These are phyloP conservation scores for Hymenoscyphus infarciens DNA, from an alignment of 2,329 filamentous ascomycete genomes.

Conservation along the genomic window DNA sequence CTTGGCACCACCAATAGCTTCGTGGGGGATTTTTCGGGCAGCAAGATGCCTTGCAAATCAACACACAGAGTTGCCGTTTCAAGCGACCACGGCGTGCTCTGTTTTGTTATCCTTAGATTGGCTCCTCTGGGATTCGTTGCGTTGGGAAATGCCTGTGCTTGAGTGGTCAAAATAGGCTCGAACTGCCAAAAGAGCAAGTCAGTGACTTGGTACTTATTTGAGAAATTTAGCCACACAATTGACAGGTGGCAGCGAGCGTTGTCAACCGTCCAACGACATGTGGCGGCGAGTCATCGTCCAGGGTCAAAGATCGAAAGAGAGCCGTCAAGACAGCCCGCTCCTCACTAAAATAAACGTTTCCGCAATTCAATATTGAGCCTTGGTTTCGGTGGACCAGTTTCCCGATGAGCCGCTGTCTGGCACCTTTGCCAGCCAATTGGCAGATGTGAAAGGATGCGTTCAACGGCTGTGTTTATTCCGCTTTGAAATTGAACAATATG, in stretches of 20 bases:
- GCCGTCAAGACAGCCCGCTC: not conserved
- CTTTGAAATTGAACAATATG: not conserved
- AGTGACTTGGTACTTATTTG: not conserved
- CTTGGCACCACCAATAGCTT: not conserved
- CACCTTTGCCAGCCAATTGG: not conserved
- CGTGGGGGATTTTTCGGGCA: too few species aligned
- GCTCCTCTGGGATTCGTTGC: not conserved
- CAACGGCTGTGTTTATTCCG: not conserved
- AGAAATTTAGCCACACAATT: not conserved
- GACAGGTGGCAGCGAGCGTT: constrained; percentile 4
- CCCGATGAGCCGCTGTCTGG: not conserved
- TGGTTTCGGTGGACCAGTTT: not conserved
- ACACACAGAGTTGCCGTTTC: not conserved
- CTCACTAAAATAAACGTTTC: not conserved
- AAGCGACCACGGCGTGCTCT: not conserved
- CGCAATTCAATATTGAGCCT: not conserved
- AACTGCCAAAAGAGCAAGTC: not conserved
- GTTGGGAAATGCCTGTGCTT: not conserved
- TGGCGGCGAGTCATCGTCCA: constrained; percentile 5
- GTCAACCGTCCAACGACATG: not conserved
- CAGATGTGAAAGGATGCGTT: not conserved
- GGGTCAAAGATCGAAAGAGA: constrained; percentile 3
- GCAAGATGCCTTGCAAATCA: not conserved
- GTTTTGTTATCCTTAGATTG: not conserved
- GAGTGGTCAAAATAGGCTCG: not conserved